Conservation (phyloP, 83 land plant genomes). For the Diphasiastrum complanatum region DNA sequence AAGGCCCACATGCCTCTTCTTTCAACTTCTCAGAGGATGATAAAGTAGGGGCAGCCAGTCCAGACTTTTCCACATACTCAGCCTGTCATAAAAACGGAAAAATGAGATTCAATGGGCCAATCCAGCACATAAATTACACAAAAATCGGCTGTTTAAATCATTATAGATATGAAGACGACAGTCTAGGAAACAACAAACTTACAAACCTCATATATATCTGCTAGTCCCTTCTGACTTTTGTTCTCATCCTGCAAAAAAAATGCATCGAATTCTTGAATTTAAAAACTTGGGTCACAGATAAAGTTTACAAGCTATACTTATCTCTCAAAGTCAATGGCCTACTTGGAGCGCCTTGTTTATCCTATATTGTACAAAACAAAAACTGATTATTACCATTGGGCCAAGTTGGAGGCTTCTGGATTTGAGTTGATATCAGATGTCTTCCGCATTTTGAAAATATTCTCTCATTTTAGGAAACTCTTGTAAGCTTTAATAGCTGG, state of each 20-base stretch:
- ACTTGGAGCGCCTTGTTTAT: too few species aligned
- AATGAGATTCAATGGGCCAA: not conserved
- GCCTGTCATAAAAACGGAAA: conserved; percentile 42
- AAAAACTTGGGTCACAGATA: too few species aligned
- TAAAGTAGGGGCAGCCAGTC: conserved; percentile 59
- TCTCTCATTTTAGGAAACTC: too few species aligned
- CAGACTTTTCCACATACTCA: conserved; percentile 70
- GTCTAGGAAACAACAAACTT: not conserved
- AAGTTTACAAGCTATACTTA: too few species aligned
- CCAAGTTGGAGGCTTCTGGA: too few species aligned
- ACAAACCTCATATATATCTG: conserved; percentile 86
- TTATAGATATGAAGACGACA: not conserved
- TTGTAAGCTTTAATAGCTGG: too few species aligned
- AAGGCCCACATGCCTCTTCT: conserved; percentile 73
- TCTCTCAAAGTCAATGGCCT: too few species aligned
- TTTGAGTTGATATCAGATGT: too few species aligned
- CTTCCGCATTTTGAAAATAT: too few species aligned
- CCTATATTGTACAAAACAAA: too few species aligned
- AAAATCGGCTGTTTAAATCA: not conserved
- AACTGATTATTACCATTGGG: too few species aligned
- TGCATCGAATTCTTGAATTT: conserved; percentile 6
- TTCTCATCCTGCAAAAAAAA: conserved; percentile 72
- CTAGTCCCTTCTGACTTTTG: conserved; percentile 90
- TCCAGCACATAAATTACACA: not conserved
- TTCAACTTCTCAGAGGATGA: conserved; percentile 58